Conservation (phyloP, 163 green algal species). For the Prototheca wickerhamii region DNA sequence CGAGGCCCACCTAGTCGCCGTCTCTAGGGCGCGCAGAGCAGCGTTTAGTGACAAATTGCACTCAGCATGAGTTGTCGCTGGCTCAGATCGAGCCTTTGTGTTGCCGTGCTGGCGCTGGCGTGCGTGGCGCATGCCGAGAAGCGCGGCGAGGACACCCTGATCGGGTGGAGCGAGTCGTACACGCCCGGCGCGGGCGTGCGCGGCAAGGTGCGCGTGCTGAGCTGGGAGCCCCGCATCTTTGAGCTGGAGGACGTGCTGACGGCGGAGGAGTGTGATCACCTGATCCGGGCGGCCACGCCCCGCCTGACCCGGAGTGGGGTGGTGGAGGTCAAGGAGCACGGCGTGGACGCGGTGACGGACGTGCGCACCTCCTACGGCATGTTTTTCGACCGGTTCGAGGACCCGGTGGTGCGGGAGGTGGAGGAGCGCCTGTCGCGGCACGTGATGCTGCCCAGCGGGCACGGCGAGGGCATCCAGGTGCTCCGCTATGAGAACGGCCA, state of each 20-base stretch:
- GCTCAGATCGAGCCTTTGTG: no score
- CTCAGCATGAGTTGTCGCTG: no score
- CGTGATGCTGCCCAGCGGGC: slow-evolving; percentile 5
- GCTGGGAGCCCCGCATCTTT: slow-evolving; percentile 14
- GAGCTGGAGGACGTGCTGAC: slow-evolving; percentile 38
- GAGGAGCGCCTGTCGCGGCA: slow-evolving; percentile 4
- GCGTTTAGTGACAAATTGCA: no score
- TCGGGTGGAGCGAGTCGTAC: slow-evolving; percentile 3
- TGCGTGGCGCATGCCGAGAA: not conserved
- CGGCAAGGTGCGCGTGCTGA: not conserved
- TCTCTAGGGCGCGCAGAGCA: no score
- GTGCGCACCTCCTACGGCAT: slow-evolving; percentile 48
- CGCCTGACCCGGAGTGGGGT: slow-evolving; percentile 43
- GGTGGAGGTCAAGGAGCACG: slow-evolving; percentile 20
- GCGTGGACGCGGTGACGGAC: slow-evolving; percentile 27
- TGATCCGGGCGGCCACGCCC: slow-evolving; percentile 28
- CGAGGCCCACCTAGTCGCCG: no score
- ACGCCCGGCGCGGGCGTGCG: not conserved
- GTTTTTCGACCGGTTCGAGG: slow-evolving; percentile 45
- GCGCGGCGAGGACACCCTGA: not conserved
- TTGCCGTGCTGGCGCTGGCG: no score
- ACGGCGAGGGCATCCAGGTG: slow-evolving; percentile 25
- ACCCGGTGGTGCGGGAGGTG: slow-evolving; percentile 24
- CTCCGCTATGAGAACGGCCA: slow-evolving; percentile 45
- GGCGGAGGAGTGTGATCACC: slow-evolving; percentile 47